Evolutionary conservation across 129 eudicot species (phyloP).

Genomic region (Flaveria trinervia): DNA sequence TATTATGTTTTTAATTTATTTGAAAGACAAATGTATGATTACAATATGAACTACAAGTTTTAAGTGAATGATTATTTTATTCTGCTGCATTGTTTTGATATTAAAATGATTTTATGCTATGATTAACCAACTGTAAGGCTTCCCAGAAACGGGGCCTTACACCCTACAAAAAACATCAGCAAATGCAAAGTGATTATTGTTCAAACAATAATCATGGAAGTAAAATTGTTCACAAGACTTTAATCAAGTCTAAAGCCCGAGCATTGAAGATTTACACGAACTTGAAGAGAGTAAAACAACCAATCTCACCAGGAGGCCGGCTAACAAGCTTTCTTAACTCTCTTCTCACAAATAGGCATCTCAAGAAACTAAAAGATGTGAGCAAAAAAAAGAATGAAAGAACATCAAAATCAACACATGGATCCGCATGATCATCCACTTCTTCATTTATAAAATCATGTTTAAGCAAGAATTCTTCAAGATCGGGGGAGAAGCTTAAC

Average conservation of each 20-base stretch:
- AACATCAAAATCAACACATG: constrained; percentile 32
- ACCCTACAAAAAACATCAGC: too few species aligned
- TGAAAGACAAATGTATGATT: too few species aligned
- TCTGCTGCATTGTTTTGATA: too few species aligned
- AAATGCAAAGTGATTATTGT: too few species aligned
- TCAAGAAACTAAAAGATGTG: constrained; percentile 40
- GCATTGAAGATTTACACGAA: constrained; percentile 11
- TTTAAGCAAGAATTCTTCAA: constrained; percentile 61
- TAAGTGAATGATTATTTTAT: too few species aligned
- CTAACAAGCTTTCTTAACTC: constrained; percentile 56
- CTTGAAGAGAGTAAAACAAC: constrained; percentile 68
- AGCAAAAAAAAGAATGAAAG: constrained; percentile 15
- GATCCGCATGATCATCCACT: constrained; percentile 61
- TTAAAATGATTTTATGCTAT: too few species aligned
- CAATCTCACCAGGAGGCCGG: constrained; percentile 76
- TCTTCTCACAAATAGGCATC: constrained; percentile 44
- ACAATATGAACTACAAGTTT: too few species aligned
- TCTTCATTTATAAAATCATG: constrained; percentile 72
- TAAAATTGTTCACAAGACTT: constrained; percentile 9
- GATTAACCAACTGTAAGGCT: too few species aligned
- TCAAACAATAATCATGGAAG: too few species aligned
- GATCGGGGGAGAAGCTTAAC: constrained; percentile 49
- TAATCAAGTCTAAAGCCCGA: background rate
- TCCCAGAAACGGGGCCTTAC: too few species aligned
- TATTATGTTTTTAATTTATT: too few species aligned